Percentiles rank a stretch among this genome's conserved stretches.
These are phyloP conservation scores for Fusarium hostae DNA, from an alignment of 2,329 filamentous ascomycete genomes.

Conservation along the genomic window DNA sequence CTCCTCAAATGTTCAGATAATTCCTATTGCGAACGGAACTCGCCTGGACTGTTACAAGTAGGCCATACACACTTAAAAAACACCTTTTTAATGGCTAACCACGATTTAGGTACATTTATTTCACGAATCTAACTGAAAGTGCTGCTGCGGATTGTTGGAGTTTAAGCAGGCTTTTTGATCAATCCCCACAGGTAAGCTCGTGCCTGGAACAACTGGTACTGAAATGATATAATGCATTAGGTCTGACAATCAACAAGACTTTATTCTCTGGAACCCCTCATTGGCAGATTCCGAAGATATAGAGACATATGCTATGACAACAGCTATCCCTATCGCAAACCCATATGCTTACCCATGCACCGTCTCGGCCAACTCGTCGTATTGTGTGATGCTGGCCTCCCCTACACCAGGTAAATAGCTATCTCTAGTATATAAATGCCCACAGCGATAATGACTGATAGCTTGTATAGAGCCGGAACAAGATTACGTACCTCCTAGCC, in stretches of 20 bases:
- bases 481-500: too few relatives aligned
- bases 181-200: too few relatives aligned
- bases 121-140: background rate
- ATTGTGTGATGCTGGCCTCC: conserved; percentile 4
- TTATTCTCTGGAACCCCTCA: conserved; percentile 19
- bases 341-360: conserved; percentile 8
- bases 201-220: too few relatives aligned
- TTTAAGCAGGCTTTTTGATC: too few relatives aligned
- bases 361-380: conserved; percentile 7
- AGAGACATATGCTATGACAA: too few relatives aligned
- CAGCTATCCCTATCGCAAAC: conserved; percentile 3
- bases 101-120: background rate
- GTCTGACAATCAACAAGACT: too few relatives aligned
- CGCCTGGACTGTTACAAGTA: background rate
- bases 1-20: background rate
- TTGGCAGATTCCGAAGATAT: background rate
- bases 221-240: too few relatives aligned
- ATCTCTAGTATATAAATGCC: too few relatives aligned
- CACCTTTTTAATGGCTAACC: too few relatives aligned
- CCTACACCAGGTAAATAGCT: background rate
- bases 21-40: background rate
- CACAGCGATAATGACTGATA: too few relatives aligned
- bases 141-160: background rate
- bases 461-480: too few relatives aligned
- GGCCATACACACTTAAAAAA: too few relatives aligned